phyloP scores from a whole-genome alignment of 2,329 filamentous ascomycete genomes.

The Fusarium fujikuroi region DNA sequence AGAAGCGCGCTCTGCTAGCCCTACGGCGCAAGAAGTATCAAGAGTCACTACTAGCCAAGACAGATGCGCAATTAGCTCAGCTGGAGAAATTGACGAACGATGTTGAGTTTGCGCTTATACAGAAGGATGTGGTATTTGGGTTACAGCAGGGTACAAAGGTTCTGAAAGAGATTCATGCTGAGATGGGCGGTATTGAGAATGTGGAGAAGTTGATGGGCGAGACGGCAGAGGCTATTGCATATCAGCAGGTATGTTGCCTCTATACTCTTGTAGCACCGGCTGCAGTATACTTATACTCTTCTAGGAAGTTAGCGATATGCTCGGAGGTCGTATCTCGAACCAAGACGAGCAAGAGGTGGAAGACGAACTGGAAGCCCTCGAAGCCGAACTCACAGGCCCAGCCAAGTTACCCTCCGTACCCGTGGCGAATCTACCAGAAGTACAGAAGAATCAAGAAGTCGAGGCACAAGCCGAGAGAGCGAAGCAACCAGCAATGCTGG shows the following conservation, averaged over 20 bases:
- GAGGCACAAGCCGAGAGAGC: constrained; percentile 38
- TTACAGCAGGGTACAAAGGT: constrained; percentile 92
- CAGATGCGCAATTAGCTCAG: constrained; percentile 92
- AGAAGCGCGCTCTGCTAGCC: constrained; percentile 83
- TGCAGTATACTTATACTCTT: constrained; percentile 12
- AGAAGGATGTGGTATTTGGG: constrained; percentile 95
- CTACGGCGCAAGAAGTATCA: constrained; percentile 97
- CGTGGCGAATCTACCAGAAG: constrained; percentile 48
- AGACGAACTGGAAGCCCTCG: constrained; percentile 87
- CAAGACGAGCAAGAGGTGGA: constrained; percentile 98
- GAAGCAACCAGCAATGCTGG: constrained; percentile 54
- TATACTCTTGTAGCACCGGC: accelerated
- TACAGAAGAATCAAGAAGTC: constrained; percentile 30
- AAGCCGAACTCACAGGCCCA: constrained; percentile 55
- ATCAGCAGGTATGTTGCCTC: constrained; percentile 75
- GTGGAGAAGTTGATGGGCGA: constrained; percentile 97
- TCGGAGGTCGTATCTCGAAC: constrained; percentile 87
- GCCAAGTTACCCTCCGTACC: constrained; percentile 48
- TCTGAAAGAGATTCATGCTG: constrained; percentile 87
- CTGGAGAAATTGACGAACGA: constrained; percentile 87
- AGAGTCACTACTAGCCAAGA: constrained; percentile 86
- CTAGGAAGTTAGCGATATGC: constrained; percentile 91
- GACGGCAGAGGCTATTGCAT: constrained; percentile 87
- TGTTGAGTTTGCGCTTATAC: constrained; percentile 95
- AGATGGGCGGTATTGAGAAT: constrained; percentile 94